phyloP scores from a whole-genome alignment of 495 filamentous ascomycete species.

The Lasiosphaeria hispida region DNA sequence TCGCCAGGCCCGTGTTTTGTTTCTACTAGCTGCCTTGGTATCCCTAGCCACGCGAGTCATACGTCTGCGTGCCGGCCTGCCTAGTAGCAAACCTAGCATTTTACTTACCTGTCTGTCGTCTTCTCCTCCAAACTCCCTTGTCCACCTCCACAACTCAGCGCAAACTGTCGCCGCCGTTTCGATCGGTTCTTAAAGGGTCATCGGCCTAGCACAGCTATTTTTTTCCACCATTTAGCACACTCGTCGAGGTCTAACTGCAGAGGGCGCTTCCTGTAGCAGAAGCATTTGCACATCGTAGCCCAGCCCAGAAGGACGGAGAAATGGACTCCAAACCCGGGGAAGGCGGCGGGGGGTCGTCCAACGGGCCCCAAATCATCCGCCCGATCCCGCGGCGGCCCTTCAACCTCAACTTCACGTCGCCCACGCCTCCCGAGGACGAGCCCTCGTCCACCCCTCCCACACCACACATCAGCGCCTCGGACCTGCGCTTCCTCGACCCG shows the following conservation, averaged over 20 bases:
- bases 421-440: slow-evolving; percentile 50
- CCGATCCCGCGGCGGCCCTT: slow-evolving; percentile 74
- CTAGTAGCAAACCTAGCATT: too few relatives aligned
- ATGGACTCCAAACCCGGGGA: slow-evolving; percentile 4
- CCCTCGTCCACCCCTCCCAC: slow-evolving; percentile 40
- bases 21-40: neutral
- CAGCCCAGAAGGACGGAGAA: neutral
- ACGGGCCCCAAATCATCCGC: slow-evolving; percentile 33
- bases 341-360: neutral
- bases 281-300: neutral
- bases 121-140: neutral
- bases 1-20: neutral
- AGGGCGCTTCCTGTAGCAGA: neutral
- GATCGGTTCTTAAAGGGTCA: too few relatives aligned
- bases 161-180: too few relatives aligned
- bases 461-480: slow-evolving; percentile 30
- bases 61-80: too few relatives aligned
- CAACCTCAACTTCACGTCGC: slow-evolving; percentile 55
- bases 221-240: too few relatives aligned
- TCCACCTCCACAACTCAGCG: neutral
- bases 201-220: too few relatives aligned
- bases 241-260: too few relatives aligned
- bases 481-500: slow-evolving; percentile 38
- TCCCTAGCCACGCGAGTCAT: too few relatives aligned
- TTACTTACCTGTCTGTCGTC: neutral